Evolutionary conservation across 768 basidiomycete genomes (phyloP).

Genomic region (Suillus clintonianus): DNA sequence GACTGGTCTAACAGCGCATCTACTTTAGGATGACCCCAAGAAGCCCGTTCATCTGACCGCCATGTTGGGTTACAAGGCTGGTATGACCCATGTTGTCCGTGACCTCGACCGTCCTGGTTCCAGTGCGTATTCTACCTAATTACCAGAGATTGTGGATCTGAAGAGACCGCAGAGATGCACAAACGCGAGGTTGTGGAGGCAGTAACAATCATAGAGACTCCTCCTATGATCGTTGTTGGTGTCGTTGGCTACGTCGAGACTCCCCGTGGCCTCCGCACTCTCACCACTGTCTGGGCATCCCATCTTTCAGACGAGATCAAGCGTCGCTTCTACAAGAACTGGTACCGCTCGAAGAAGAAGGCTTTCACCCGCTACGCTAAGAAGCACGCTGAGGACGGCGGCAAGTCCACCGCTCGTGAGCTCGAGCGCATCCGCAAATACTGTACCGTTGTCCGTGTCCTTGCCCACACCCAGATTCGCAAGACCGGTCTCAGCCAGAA

Average conservation of each 20-base stretch:
- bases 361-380: slow-evolving; percentile 99
- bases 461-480: slow-evolving; percentile 98
- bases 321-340: slow-evolving; percentile 99
- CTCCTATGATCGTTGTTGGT: slow-evolving; percentile 94
- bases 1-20: slow-evolving; percentile 8
- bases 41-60: slow-evolving; percentile 99
- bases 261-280: slow-evolving; percentile 96
- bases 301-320: slow-evolving; percentile 98
- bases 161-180: slow-evolving; percentile 84
- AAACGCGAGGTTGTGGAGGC: slow-evolving; percentile 99
- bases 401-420: slow-evolving; percentile 90
- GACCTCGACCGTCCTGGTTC: slow-evolving; percentile 99
- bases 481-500: slow-evolving; percentile 98
- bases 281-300: slow-evolving; percentile 98
- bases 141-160: neutral
- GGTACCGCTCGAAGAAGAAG: slow-evolving; percentile 99
- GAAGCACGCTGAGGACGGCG: slow-evolving; percentile 95
- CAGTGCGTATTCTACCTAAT: slow-evolving; percentile 62
- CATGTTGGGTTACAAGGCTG: slow-evolving; percentile 99
- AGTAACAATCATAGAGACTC: slow-evolving; percentile 93
- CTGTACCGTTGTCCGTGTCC: slow-evolving; percentile 99
- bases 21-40: slow-evolving; percentile 92
- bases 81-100: slow-evolving; percentile 99
- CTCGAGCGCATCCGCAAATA: slow-evolving; percentile 99
- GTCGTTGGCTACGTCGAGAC: slow-evolving; percentile 99